Conservation (phyloP, 192 early-diverging fungal species). For the Gryganskiella cystojenkinii region DNA sequence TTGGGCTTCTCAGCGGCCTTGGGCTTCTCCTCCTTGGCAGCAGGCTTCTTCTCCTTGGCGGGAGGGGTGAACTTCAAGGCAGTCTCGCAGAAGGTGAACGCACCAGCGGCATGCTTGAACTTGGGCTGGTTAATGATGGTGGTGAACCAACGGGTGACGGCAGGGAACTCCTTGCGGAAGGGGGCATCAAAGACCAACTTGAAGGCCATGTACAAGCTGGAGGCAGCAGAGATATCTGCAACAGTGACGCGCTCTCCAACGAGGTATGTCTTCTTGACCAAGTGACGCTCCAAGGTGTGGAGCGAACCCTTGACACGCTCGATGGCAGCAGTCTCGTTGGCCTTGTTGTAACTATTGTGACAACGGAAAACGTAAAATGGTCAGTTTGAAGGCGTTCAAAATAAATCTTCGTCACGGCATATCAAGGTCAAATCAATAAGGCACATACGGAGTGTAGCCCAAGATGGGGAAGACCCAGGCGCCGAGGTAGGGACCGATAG, state of each 20-base stretch:
- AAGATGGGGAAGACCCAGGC: conserved; percentile 54
- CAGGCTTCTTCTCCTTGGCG: conserved; percentile 68
- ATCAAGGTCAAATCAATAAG: too few relatives aligned
- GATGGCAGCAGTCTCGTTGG: conserved; percentile 74
- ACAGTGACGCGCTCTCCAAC: conserved; percentile 90
- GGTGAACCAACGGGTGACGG: conserved; percentile 89
- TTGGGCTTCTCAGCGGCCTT: conserved; percentile 54
- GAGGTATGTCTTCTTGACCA: conserved; percentile 84
- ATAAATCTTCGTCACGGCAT: too few relatives aligned
- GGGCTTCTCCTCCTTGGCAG: conserved; percentile 60
- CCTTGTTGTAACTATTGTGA: conserved; percentile 33
- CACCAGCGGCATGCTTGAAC: conserved; percentile 82
- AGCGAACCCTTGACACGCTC: conserved; percentile 66
- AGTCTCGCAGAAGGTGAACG: conserved; percentile 10
- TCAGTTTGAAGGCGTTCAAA: too few relatives aligned
- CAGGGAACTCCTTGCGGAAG: conserved; percentile 83
- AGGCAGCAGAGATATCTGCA: conserved; percentile 81
- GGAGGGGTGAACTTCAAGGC: conserved; percentile 9
- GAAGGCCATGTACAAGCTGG: conserved; percentile 55
- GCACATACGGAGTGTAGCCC: conserved; percentile 11
- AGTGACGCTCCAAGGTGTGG: conserved; percentile 73
- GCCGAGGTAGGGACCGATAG: conserved; percentile 54
- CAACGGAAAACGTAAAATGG: too few relatives aligned
- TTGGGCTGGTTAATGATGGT: conserved; percentile 81
- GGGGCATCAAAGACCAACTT: conserved; percentile 68